Conservation (phyloP, 805 yeast genomes). For the Starmerella powellii region DNA sequence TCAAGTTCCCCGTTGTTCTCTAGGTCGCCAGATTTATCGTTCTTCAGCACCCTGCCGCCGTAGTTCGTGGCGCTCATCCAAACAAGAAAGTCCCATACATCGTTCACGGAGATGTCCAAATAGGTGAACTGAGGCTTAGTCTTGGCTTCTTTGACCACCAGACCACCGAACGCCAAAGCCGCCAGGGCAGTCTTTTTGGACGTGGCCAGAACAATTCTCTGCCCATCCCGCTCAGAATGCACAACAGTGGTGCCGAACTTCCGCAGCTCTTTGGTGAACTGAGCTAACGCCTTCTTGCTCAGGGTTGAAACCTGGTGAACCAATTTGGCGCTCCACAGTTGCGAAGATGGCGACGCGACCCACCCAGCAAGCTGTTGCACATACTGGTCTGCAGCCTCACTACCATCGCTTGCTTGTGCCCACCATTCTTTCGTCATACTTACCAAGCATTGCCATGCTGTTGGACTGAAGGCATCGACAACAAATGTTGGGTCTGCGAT, state of each 20-base stretch:
- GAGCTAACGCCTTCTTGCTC: conserved; percentile 69
- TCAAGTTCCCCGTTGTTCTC: conserved; percentile 24
- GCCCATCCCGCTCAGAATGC: conserved; percentile 54
- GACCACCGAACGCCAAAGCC: conserved; percentile 83
- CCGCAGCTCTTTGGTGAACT: conserved; percentile 65
- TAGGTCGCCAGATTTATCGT: conserved; percentile 6
- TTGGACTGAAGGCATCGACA: conserved; percentile 69
- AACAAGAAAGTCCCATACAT: conserved; percentile 82
- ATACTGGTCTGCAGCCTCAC: conserved; percentile 67
- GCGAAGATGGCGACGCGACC: conserved; percentile 69
- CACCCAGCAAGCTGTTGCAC: conserved; percentile 71
- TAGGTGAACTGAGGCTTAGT: conserved; percentile 72
- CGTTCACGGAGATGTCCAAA: conserved; percentile 58
- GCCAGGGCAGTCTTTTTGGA: conserved; percentile 67
- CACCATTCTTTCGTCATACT: conserved; percentile 79
- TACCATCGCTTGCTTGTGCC: conserved; percentile 47
- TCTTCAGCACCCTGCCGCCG: conserved; percentile 45
- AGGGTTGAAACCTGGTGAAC: conserved; percentile 81
- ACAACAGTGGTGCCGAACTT: conserved; percentile 68
- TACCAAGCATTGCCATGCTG: conserved; percentile 60
- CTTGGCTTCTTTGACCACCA: conserved; percentile 63
- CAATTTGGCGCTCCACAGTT: conserved; percentile 61
- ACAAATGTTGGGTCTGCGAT: conserved; percentile 26
- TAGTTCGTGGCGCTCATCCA: conserved; percentile 92
- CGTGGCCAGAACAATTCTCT: conserved; percentile 60